Percentiles rank a stretch among this genome's conserved stretches.
These are phyloP conservation scores for Pseudocercospora macadamiae DNA, from an alignment of 2,329 filamentous ascomycete genomes.

Conservation along the genomic window DNA sequence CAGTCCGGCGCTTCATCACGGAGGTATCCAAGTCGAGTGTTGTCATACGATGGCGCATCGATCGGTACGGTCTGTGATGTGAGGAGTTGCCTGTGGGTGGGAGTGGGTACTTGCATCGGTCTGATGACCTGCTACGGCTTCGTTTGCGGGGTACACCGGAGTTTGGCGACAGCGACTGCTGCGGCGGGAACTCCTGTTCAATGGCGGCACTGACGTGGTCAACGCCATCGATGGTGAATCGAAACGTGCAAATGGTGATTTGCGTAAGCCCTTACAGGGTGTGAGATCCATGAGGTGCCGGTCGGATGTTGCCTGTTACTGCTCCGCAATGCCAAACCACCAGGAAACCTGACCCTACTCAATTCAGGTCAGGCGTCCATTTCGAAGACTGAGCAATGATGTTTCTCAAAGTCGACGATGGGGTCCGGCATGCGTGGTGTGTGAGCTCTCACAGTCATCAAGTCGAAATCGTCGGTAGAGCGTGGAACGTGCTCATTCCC, in stretches of 20 bases:
- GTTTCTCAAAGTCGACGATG: not conserved
- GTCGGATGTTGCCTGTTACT: not conserved
- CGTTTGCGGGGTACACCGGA: not conserved
- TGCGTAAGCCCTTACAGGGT: not conserved
- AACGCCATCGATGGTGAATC: not conserved
- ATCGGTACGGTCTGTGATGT: not conserved
- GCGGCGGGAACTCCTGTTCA: not conserved
- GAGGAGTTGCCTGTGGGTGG: not conserved
- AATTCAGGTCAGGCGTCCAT: slow-evolving; percentile 1
- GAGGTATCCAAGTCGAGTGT: not conserved
- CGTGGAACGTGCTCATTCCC: not conserved
- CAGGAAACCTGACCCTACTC: slow-evolving; percentile 5
- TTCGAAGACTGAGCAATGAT: not conserved
- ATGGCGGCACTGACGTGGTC: not conserved
- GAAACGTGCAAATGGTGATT: not conserved
- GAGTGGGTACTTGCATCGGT: not conserved
- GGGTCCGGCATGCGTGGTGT: not conserved
- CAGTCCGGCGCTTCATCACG: not conserved
- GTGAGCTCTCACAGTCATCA: not conserved
- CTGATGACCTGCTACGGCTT: not conserved
- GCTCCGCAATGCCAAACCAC: not conserved
- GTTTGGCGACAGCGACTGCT: not conserved
- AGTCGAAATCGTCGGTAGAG: not conserved
- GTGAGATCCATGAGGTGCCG: not conserved
- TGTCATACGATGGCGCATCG: not conserved